Evolutionary conservation across 2,329 filamentous ascomycete species (phyloP), one percentile per base, ranked within the genome.

Genomic region (Pseudocercospora fijiensis): DNA sequence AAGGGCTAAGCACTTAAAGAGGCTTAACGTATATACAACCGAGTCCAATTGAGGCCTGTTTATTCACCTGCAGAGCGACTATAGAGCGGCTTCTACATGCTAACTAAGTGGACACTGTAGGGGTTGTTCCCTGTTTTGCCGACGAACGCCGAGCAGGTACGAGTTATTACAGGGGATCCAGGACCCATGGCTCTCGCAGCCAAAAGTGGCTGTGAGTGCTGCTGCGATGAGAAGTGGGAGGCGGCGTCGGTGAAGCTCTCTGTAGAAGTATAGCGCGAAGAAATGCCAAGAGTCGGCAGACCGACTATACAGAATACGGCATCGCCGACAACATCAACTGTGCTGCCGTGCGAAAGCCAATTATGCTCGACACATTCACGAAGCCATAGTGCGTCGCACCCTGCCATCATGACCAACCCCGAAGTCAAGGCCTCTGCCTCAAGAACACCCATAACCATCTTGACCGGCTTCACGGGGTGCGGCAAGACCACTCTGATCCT

Each of bases 401-500:
- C 24, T 13, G 22, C 18, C 51, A 55, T 7, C 8, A 64, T 61
- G 58, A 37, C 55, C 24, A 37, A 58, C 7, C 13, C 27, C 11
- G 13, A 57, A 11, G 26, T 1, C 20, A 4, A 43, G 28, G 18
- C 6, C 20, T 13, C 8, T 22, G 13, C 7, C 9, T 45, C 55
- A 20, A 47, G 58, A 6, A 95, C 92, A 70, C 92, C 93, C 4
- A 90, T 97, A 76, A 98, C 94, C 53, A 96, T 99, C 75, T 83
- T 99, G 59, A 99, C 95, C 4, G 95, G 95, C 76, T 99, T 98
- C 79, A 86, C 98, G 16, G 95, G 95, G 74, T 94, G 92, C 8
- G 95, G 95, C 64, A 98, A 98, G 81, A 99, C 95, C 1, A 98
- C 95, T 1, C 84, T 99, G 63, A 92, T 99, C 68, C 88, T 99